Evolutionary conservation across 192 early-diverging fungal genomes (phyloP).

Genomic region (Coemansia nantahalensis): DNA sequence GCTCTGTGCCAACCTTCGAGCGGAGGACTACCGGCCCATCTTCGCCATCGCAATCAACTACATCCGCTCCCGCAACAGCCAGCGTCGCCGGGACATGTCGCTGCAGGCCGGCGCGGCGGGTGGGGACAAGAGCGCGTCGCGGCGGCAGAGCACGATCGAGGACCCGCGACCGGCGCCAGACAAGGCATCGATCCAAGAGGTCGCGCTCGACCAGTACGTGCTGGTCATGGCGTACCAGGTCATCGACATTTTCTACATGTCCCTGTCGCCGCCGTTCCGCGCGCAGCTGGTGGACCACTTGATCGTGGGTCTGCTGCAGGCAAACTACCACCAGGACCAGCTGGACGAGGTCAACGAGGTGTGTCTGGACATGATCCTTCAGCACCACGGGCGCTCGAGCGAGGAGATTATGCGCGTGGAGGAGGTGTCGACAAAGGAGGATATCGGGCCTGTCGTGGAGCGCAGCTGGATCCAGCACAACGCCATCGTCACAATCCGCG

Average conservation of each 20-base stretch:
- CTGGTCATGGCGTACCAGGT: slow-evolving; percentile 92
- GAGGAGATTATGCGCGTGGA: slow-evolving; percentile 38
- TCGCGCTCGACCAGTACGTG: slow-evolving; percentile 74
- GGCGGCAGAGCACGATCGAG: slow-evolving; percentile 17
- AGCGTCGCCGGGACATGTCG: slow-evolving; percentile 34
- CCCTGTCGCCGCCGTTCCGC: slow-evolving; percentile 70
- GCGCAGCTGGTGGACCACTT: slow-evolving; percentile 79
- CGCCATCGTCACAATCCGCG: slow-evolving; percentile 74
- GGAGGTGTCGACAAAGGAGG: slow-evolving; percentile 35
- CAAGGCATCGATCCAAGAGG: slow-evolving; percentile 4
- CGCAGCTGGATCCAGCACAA: slow-evolving; percentile 86
- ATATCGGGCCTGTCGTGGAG: slow-evolving; percentile 53
- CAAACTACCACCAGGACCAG: slow-evolving; percentile 54
- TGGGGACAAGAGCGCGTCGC: slow-evolving; percentile 7
- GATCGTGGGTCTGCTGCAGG: slow-evolving; percentile 66
- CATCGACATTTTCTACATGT: slow-evolving; percentile 85
- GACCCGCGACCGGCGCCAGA: not conserved
- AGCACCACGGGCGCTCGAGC: slow-evolving; percentile 58
- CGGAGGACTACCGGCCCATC: slow-evolving; percentile 76
- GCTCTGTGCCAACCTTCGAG: slow-evolving; percentile 77
- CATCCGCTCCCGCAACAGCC: slow-evolving; percentile 58
- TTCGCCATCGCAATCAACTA: slow-evolving; percentile 92
- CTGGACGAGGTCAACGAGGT: slow-evolving; percentile 89
- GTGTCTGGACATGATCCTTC: slow-evolving; percentile 91
- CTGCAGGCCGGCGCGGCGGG: slow-evolving; percentile 3